A percentile compares a stretch with the other conserved stretches of the same genome.
phyloP scores from a whole-genome alignment of 208 protist species.

The Vickermania ingenoplastis region DNA sequence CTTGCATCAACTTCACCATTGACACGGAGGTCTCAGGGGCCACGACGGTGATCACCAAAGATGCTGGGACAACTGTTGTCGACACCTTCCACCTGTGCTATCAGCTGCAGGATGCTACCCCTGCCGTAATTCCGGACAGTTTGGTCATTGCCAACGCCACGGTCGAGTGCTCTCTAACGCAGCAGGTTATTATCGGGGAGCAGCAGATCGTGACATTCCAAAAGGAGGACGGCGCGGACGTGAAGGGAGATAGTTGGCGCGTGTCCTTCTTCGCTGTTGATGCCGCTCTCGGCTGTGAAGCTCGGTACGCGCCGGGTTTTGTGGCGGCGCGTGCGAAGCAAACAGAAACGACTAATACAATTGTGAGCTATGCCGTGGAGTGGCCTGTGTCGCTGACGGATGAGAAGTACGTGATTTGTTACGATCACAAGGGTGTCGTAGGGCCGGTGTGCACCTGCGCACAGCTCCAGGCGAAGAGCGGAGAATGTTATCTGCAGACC shows the following conservation, averaged over 20 bases:
- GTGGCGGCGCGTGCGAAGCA: conserved; percentile 26
- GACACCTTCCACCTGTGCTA: conserved; percentile 75
- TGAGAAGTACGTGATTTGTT: conserved; percentile 74
- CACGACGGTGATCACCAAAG: conserved; percentile 26
- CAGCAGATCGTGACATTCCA: conserved; percentile 57
- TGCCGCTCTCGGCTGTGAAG: conserved; percentile 26
- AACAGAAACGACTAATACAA: conserved; percentile 22
- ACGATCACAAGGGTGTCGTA: conserved; percentile 36
- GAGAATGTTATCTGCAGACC: conserved; percentile 61
- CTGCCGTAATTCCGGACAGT: conserved; percentile 32
- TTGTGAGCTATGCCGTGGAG: conserved; percentile 56
- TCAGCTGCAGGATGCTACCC: conserved; percentile 43
- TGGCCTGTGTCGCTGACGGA: conserved; percentile 69
- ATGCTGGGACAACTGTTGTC: conserved; percentile 26
- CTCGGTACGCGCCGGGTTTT: conserved; percentile 48
- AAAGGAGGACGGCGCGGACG: conserved; percentile 27
- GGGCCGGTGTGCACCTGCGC: conserved; percentile 72
- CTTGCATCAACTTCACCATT: conserved; percentile 51
- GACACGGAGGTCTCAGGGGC: conserved; percentile 20
- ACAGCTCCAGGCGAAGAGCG: conserved; percentile 53
- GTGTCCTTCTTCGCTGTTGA: conserved; percentile 61
- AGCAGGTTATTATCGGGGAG: conserved; percentile 45
- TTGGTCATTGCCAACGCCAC: conserved; percentile 37
- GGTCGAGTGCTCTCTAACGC: conserved; percentile 52
- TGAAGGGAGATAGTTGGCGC: conserved; percentile 58